These are phyloP conservation scores for Hypsizygus marmoreus DNA, from an alignment of 768 basidiomycete species.

Conservation along the genomic window DNA sequence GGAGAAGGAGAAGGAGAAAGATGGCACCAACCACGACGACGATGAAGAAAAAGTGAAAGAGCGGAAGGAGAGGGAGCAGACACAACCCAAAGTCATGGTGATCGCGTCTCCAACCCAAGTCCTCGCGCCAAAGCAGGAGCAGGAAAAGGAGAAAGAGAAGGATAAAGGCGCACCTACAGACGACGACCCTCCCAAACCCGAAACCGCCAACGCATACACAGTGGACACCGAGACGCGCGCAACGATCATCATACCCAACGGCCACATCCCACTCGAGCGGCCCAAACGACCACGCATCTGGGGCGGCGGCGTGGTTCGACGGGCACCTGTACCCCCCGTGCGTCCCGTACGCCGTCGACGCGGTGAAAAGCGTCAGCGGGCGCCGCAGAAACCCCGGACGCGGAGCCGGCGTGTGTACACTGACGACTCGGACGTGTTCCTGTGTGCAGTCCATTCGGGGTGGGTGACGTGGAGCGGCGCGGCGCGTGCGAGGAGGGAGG, in stretches of 20 bases:
- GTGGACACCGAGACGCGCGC: conserved; percentile 48
- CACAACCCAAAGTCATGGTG: conserved; percentile 6
- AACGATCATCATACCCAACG: conserved; percentile 60
- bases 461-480: conserved; percentile 50
- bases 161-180: too few species aligned
- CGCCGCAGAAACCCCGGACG: conserved; percentile 4
- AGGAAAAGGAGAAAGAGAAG: conserved; percentile 10
- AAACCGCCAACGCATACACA: conserved; percentile 15
- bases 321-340: conserved; percentile 10
- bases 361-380: too few species aligned
- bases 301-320: conserved; percentile 62
- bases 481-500: conserved; percentile 35
- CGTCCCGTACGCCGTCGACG: background rate
- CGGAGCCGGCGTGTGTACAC: conserved; percentile 57
- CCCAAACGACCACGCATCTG: conserved; percentile 62
- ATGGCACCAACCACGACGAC: background rate
- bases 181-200: too few species aligned
- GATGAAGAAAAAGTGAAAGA: conserved; percentile 17
- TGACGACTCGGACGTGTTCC: conserved; percentile 73
- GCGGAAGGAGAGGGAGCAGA: conserved; percentile 18
- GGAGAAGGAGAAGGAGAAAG: conserved; percentile 17
- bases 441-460: conserved; percentile 71
- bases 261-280: conserved; percentile 56
- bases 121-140: conserved; percentile 12
- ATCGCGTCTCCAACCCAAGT: background rate